Evolutionary conservation across 129 eudicot genomes (phyloP), one percentile per base, ranked within the genome.

Genomic region (Escallonia rubra): DNA sequence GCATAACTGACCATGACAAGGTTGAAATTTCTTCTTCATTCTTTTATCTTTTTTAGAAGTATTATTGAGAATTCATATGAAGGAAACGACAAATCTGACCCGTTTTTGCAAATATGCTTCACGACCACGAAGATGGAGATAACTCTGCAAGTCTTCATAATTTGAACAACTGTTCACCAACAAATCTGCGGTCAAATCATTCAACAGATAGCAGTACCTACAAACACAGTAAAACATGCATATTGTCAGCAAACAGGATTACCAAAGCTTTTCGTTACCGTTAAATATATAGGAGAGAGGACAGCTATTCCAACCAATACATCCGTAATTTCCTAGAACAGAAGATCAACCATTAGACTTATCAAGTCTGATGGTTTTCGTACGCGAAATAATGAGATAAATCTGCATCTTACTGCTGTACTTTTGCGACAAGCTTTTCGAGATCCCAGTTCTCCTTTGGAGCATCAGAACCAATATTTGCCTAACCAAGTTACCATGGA

Each of bases 361-460:
- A 23, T 23, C 34, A 23, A 50, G 55, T n/a, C 50, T 46, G 50
- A 46, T 5, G 4, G 11, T 52, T 52, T 7, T 4, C 11, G n/a
- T 23, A 23, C 59, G n/a, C 55, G 41, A 52, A n/a, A 69, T 50
- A 54, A 77, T 44, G 9, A 68, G 13, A 13, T 46, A n/a, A 64
- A 51, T 69, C 43, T 60, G 65, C 39, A 55, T 48, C 87, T 78
- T 80, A 94, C 99, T 94, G 99, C 73, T 89, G 96, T 60, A 94
- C 74, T 68, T 94, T 94, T 49, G 89, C 84, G 70, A 87, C 74
- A 59, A 94, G 97, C 79, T 90, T 94, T 60, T 81, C 96, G 70
- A 90, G 85, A 75, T 94, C 99, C 99, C 99, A 94, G 79, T 83
- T 89, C 69, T 90, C 99, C 73, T 81, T 87, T 6, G 97, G 97